Evolutionary conservation across 768 basidiomycete genomes (phyloP).

Genomic region (Auriscalpium orientale): DNA sequence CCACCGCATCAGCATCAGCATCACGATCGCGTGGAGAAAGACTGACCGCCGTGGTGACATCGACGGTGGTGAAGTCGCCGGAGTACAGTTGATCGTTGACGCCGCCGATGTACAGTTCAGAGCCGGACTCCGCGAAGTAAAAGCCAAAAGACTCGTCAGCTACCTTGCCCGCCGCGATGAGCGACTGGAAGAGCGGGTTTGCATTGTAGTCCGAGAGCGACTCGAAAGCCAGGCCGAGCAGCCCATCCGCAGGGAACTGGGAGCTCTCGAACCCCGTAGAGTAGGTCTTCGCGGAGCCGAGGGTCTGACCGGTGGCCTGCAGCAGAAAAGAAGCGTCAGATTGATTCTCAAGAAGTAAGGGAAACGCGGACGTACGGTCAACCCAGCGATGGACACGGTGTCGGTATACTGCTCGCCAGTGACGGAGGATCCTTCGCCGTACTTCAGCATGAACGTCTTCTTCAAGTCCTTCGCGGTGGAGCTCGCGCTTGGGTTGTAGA

Average conservation of each 20-base stretch:
- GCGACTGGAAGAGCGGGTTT: neutral
- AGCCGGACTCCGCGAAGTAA: neutral
- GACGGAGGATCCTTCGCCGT: neutral
- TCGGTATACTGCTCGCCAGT: neutral
- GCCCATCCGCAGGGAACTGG: neutral
- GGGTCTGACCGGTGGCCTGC: neutral
- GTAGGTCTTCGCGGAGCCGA: neutral
- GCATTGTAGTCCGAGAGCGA: neutral
- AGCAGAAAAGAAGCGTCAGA: too few relatives aligned
- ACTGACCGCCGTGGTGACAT: neutral
- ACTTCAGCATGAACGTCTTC: neutral
- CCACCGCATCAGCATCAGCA: slow-evolving; percentile 21
- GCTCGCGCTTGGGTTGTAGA: too few relatives aligned
- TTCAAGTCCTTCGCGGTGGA: neutral
- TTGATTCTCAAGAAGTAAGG: too few relatives aligned
- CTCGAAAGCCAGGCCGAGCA: neutral
- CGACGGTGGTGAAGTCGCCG: slow-evolving; percentile 4
- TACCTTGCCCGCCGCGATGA: neutral
- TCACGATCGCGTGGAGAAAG: slow-evolving; percentile 1
- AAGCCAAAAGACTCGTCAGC: neutral
- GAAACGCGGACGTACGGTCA: neutral
- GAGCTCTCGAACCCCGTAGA: neutral
- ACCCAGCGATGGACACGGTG: neutral
- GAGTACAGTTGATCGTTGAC: slow-evolving; percentile 3
- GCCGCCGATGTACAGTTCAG: slow-evolving; percentile 9